These are phyloP conservation scores for Punctularia strigosozonata DNA, from an alignment of 768 basidiomycete genomes.

Conservation along the genomic window DNA sequence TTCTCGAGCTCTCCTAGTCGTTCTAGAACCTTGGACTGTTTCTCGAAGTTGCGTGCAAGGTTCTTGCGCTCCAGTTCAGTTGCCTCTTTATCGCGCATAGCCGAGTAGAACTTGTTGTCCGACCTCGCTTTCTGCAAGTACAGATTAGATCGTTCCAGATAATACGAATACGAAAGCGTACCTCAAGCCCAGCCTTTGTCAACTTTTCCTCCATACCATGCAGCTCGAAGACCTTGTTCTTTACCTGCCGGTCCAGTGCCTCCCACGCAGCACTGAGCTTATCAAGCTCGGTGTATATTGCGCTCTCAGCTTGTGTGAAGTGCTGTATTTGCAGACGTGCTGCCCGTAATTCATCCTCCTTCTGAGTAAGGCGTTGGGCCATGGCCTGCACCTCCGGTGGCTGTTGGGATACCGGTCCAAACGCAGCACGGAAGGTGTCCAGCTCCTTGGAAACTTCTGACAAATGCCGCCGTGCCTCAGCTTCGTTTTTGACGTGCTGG, in stretches of 20 bases:
- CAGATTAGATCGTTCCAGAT: constrained; percentile 1
- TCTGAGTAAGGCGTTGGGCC: constrained; percentile 41
- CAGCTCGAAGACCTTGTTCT: constrained; percentile 81
- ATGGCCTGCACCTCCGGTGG: constrained; percentile 42
- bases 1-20: constrained; percentile 53
- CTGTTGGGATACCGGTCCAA: constrained; percentile 52
- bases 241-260: constrained; percentile 63
- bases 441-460: constrained; percentile 34
- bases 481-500: constrained; percentile 36
- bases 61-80: constrained; percentile 66
- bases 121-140: constrained; percentile 77
- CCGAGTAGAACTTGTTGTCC: constrained; percentile 88
- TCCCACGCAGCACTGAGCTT: constrained; percentile 84
- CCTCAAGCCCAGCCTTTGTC: constrained; percentile 55
- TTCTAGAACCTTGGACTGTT: constrained; percentile 55
- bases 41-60: constrained; percentile 41
- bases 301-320: constrained; percentile 54
- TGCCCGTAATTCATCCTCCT: constrained; percentile 55
- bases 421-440: constrained; percentile 47
- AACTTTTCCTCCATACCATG: constrained; percentile 61
- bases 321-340: constrained; percentile 55
- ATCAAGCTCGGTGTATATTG: constrained; percentile 78
- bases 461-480: constrained; percentile 37
- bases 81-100: constrained; percentile 83
- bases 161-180: constrained; percentile 21